Percentiles rank a stretch among this genome's conserved stretches.
These are phyloP conservation scores for Macrolepiota albuminosa DNA, from an alignment of 768 basidiomycete species.

Conservation along the genomic window DNA sequence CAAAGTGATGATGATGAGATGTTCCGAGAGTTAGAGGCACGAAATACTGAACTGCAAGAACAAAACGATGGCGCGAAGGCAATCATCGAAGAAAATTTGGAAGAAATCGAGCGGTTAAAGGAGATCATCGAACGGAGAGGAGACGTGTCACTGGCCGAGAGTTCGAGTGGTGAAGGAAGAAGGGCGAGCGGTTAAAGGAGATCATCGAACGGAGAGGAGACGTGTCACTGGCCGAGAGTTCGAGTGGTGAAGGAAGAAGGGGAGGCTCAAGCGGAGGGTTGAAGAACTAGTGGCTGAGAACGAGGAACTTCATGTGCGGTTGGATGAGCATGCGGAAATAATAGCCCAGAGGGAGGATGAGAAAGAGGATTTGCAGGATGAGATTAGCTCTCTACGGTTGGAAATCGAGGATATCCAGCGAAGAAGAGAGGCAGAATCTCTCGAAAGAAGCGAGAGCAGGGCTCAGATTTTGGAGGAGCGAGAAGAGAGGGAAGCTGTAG, in stretches of 20 bases:
- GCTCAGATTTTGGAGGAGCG: constrained; percentile 65
- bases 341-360: constrained; percentile 62
- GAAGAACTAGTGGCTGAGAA: constrained; percentile 61
- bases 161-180: constrained; percentile 34
- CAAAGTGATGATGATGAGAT: constrained; percentile 43
- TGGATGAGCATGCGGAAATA: constrained; percentile 57
- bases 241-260: constrained; percentile 35
- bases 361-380: constrained; percentile 64
- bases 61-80: constrained; percentile 67
- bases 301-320: constrained; percentile 50
- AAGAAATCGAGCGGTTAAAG: constrained; percentile 72
- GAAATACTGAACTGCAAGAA: constrained; percentile 67
- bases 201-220: constrained; percentile 56
- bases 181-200: constrained; percentile 57
- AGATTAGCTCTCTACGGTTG: constrained; percentile 56
- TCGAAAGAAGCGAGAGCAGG: constrained; percentile 72
- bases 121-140: constrained; percentile 61
- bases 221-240: constrained; percentile 31
- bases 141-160: constrained; percentile 32
- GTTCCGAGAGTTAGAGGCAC: constrained; percentile 50
- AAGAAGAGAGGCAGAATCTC: constrained; percentile 54
- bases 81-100: constrained; percentile 75
- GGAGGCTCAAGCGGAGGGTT: constrained; percentile 42
- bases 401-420: constrained; percentile 64
- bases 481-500: constrained; percentile 74